phyloP scores from a whole-genome alignment of 257 asterid genomes.

The Perilla frutescens region DNA sequence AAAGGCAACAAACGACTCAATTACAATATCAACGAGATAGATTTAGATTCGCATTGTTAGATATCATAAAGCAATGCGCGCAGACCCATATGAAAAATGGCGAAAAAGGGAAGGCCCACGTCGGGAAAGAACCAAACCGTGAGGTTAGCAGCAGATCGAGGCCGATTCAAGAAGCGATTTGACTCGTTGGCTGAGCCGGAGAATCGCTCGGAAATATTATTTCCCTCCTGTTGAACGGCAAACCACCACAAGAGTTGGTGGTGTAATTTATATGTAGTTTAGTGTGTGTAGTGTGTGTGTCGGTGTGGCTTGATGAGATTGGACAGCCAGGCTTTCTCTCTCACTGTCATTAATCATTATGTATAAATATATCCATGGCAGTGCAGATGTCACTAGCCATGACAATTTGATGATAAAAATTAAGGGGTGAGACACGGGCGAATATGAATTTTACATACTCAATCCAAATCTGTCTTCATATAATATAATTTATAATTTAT shows the following conservation, averaged over 20 bases:
- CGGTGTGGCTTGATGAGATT: constrained; percentile 26
- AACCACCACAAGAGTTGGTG: constrained; percentile 30
- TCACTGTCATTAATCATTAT: no score
- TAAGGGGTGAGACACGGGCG: no score
- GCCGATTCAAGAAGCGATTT: constrained; percentile 24
- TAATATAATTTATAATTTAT: no score
- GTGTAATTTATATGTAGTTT: neutral
- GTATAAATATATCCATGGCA: neutral
- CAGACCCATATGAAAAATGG: constrained; percentile 20
- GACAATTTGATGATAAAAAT: no score
- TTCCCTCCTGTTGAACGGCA: constrained; percentile 25
- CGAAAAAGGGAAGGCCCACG: neutral
- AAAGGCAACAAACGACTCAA: constrained; percentile 13
- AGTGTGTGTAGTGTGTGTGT: constrained; percentile 28
- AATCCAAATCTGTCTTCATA: no score
- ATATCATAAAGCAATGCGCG: neutral
- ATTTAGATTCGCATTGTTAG: constrained; percentile 27
- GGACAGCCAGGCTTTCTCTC: constrained; percentile 11
- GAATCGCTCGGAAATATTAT: constrained; percentile 20
- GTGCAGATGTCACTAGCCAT: no score
- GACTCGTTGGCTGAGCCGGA: constrained; percentile 31
- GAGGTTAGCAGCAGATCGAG: constrained; percentile 36
- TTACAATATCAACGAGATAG: neutral
- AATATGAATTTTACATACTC: no score
- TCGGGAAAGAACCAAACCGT: constrained; percentile 33